Evolutionary conservation across 441 rosid species (phyloP), one percentile per base, ranked within the genome.

Genomic region (Raphanus hybrid): DNA sequence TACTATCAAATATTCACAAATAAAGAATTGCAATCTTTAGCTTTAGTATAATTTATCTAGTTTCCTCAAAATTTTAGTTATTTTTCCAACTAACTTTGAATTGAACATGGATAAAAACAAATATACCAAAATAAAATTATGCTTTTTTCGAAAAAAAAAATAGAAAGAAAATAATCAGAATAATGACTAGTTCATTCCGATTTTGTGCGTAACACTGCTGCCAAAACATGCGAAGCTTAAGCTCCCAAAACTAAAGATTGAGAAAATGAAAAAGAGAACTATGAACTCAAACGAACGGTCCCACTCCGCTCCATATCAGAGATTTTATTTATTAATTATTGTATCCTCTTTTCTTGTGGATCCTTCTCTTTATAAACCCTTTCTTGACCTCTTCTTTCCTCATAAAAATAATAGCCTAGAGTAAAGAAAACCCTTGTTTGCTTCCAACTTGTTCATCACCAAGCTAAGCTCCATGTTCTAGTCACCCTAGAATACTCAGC

Each of bases 311-410:
- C 82, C 75, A 69, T 58, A 15, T 23, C 75, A 52, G n/a, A 70
- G 9, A 58, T 64, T 64, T 34, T 55, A 52, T 52, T 37, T 20
- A 64, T 52, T 63, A 41, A 39, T 5, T 60, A 60, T 16, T 7
- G 52, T 62, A 73, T 73, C 12, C 7, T 70, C 6, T 39, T 12
- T 78, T 55, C 54, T 73, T 57, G 71, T 74, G 74, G 63, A 74
- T 79, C 70, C 67, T 55, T 62, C 35, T 68, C 71, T 63, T 41
- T 79, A 79, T 75, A 80, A 75, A 75, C 64, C 79, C 76, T 65
- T 74, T 50, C 15, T 35, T 39, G 63, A 69, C 48, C 54, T 63
- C 78, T 74, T 63, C 71, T 74, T 63, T 63, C 67, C 64, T 70
- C 79, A 65, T 48, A 15, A 48, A 6, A 64, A 50, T 64, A 74